Conservation (phyloP, 306 rosid species). For the Quercus rubra region DNA sequence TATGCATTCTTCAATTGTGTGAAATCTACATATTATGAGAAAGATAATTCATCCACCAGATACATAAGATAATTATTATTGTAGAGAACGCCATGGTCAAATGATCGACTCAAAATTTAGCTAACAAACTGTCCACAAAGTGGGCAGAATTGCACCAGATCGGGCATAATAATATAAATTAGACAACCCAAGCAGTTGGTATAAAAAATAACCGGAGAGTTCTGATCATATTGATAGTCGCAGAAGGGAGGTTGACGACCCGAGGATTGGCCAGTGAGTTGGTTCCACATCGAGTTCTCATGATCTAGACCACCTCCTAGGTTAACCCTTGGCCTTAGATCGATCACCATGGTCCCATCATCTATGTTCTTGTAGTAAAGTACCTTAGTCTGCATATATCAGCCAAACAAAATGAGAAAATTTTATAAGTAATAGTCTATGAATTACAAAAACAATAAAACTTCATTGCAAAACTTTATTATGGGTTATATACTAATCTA, state of each 20-base stretch:
- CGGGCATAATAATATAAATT: constrained; percentile 3
- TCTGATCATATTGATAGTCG: background rate
- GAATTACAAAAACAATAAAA: too few species aligned
- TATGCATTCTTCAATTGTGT: too few species aligned
- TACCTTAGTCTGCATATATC: background rate
- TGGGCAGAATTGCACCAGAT: constrained; percentile 4
- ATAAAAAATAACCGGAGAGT: background rate
- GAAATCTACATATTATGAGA: too few species aligned
- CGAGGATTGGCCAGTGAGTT: background rate
- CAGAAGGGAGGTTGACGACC: too few species aligned
- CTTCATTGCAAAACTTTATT: too few species aligned
- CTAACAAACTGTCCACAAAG: background rate
- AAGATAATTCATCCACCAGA: too few species aligned
- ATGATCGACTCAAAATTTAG: background rate
- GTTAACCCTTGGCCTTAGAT: constrained; percentile 8
- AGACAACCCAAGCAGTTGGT: background rate
- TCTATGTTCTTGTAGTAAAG: background rate
- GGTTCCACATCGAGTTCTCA: background rate
- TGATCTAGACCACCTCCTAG: constrained; percentile 1
- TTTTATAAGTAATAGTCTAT: too few species aligned
- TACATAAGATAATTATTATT: too few species aligned
- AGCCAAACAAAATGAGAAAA: background rate
- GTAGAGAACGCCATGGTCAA: too few species aligned
- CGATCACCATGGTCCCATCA: background rate
- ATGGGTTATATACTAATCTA: too few species aligned